These are phyloP conservation scores for Endocalyx cinctus DNA, from an alignment of 2,329 filamentous ascomycete genomes.

Conservation along the genomic window DNA sequence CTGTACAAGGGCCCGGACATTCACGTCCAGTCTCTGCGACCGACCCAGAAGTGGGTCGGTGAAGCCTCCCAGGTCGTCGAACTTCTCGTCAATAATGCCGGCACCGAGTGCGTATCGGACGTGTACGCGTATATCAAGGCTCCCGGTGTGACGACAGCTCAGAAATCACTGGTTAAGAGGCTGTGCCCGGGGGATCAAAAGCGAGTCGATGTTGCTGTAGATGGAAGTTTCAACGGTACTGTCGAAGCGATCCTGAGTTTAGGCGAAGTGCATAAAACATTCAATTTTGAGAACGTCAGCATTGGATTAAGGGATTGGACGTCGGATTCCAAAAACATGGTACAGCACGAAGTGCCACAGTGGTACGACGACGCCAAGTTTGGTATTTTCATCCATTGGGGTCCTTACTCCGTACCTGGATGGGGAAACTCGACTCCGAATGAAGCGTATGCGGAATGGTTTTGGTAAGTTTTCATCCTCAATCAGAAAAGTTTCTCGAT, in stretches of 20 bases:
- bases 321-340: neutral
- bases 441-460: conserved; percentile 36
- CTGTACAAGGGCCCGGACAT: conserved; percentile 6
- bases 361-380: conserved; percentile 52
- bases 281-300: neutral
- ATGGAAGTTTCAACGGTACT: conserved; percentile 19
- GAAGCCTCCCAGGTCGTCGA: conserved; percentile 31
- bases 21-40: conserved; percentile 30
- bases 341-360: conserved; percentile 34
- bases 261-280: neutral
- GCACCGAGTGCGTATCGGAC: conserved; percentile 9
- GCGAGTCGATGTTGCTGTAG: conserved; percentile 27
- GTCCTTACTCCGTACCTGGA: conserved; percentile 45
- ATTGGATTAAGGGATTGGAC: neutral
- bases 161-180: conserved; percentile 28
- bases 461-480: conserved; percentile 34
- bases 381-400: conserved; percentile 56
- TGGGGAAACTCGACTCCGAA: conserved; percentile 39
- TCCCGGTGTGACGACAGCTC: neutral
- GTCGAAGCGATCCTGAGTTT: no score
- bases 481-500: no score
- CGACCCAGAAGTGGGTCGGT: conserved; percentile 32
- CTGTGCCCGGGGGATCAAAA: conserved; percentile 37
- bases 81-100: conserved; percentile 33
- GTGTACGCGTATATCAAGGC: neutral